Conservation (phyloP, 2,329 filamentous ascomycete genomes). For the Aureobasidium sp. region DNA sequence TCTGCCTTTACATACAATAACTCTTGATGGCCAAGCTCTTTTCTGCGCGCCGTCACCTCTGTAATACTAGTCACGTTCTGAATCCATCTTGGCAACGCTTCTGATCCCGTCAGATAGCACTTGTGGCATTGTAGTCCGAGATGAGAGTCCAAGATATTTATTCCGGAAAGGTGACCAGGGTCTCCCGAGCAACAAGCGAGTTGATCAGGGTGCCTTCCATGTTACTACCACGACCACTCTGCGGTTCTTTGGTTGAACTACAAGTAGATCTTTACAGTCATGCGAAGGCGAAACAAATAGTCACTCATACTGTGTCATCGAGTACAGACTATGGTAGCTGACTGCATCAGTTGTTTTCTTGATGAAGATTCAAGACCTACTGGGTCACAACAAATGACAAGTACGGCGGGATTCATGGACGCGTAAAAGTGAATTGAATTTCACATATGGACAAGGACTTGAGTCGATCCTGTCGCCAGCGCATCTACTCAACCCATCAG, state of each 20-base stretch:
- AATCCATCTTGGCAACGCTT: not conserved
- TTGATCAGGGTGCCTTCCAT: not conserved
- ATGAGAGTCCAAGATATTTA: not conserved
- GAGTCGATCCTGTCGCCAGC: not conserved
- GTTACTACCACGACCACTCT: not conserved
- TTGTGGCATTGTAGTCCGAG: not conserved
- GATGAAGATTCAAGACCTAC: too few species aligned
- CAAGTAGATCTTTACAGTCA: not conserved
- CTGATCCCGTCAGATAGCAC: not conserved
- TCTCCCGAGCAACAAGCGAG: not conserved
- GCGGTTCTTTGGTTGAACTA: not conserved
- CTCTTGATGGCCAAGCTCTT: not conserved
- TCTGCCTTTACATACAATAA: not conserved
- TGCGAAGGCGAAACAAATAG: not conserved
- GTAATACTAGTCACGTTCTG: not conserved
- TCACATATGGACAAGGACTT: not conserved
- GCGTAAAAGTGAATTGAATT: not conserved
- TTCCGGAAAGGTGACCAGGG: not conserved
- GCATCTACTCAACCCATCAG: constrained; percentile 27
- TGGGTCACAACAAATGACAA: not conserved
- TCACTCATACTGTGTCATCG: not conserved
- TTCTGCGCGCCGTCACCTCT: not conserved
- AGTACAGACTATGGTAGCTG: not conserved
- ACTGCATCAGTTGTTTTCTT: not conserved
- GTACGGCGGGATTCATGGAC: not conserved